Conservation (phyloP, 2,329 filamentous ascomycete species). For the Bimuria novae-zelandiae region DNA sequence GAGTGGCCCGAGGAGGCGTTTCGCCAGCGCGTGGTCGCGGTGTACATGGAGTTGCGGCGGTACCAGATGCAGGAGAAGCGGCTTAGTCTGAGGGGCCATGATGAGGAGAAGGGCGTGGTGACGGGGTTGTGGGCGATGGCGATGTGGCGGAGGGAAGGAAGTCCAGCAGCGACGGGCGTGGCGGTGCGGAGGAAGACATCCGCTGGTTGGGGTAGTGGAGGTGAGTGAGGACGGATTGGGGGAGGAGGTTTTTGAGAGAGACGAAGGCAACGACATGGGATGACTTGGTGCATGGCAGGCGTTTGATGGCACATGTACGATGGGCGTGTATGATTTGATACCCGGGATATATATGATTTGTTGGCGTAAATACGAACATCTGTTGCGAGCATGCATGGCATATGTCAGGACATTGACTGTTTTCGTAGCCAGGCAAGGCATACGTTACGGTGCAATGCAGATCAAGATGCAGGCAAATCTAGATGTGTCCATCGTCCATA, state of each 20-base stretch:
- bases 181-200: neutral
- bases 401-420: too few species aligned
- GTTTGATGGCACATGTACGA: neutral
- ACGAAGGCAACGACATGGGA: neutral
- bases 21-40: conserved; percentile 27
- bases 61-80: conserved; percentile 29
- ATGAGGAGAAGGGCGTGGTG: conserved; percentile 30
- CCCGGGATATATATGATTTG: neutral
- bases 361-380: too few species aligned
- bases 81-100: conserved; percentile 32
- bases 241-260: neutral
- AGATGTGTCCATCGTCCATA: too few species aligned
- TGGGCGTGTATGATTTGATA: neutral
- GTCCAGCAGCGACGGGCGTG: neutral
- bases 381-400: too few species aligned
- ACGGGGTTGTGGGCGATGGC: conserved; percentile 57
- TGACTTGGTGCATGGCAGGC: neutral
- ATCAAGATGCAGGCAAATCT: too few species aligned
- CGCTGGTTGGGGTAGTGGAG: neutral
- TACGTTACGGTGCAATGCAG: too few species aligned
- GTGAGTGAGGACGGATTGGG: neutral
- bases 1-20: conserved; percentile 28
- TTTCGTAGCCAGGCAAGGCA: too few species aligned
- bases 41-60: conserved; percentile 34
- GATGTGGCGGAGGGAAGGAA: conserved; percentile 17